A percentile compares a stretch with the other conserved stretches of the same genome.
Evolutionary conservation across 1,284 basidiomycete species (phyloP).

Genomic region (Ustilago cynodontis): DNA sequence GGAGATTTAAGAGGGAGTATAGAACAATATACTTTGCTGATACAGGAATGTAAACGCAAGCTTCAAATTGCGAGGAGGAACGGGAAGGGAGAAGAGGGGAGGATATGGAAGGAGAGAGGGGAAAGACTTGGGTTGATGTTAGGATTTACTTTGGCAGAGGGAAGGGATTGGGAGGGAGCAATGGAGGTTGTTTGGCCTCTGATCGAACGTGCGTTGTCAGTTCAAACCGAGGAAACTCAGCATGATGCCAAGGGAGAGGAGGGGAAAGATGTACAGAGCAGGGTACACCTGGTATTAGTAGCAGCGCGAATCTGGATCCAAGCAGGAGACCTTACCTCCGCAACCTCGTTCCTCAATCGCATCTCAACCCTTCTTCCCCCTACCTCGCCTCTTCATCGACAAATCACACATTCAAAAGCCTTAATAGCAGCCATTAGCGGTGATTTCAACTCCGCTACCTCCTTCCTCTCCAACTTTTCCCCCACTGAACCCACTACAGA

Average conservation of each 20-base stretch:
- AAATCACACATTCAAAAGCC: not conserved
- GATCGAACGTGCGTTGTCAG: slow-evolving; percentile 4
- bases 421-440: slow-evolving; percentile 9
- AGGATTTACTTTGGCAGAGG: slow-evolving; percentile 30
- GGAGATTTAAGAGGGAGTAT: slow-evolving; percentile 13
- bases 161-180: slow-evolving; percentile 30
- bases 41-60: slow-evolving; percentile 16
- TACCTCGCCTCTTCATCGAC: not conserved
- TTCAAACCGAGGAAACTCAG: not conserved
- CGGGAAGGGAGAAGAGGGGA: not conserved
- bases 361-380: not conserved
- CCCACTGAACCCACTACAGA: not conserved
- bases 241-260: not conserved
- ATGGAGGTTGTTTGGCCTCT: slow-evolving; percentile 27
- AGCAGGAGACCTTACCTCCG: slow-evolving; percentile 10
- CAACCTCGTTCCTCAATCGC: not conserved
- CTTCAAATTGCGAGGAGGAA: not conserved
- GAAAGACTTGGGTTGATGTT: slow-evolving; percentile 28
- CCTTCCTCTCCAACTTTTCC: not conserved
- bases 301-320: slow-evolving; percentile 25
- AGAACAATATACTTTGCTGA: slow-evolving; percentile 21
- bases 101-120: slow-evolving; percentile 31
- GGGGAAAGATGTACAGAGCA: not conserved
- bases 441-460: slow-evolving; percentile 12
- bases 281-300: slow-evolving; percentile 16